phyloP scores from a whole-genome alignment of 2,329 filamentous ascomycete genomes.

The Calonectria fujianensis region DNA sequence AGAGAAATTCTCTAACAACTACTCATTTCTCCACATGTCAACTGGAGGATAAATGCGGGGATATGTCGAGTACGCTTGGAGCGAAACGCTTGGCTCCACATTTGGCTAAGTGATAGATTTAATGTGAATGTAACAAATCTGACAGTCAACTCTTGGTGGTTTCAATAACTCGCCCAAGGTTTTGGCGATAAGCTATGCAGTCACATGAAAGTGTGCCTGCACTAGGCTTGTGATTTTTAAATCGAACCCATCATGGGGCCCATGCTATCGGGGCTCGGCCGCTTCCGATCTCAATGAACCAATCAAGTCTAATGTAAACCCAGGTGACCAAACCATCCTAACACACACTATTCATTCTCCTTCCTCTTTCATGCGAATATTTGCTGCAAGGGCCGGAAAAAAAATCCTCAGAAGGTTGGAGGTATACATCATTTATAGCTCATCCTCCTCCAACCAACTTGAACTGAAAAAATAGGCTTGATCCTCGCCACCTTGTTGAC shows the following conservation, averaged over 20 bases:
- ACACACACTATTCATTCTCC: slow-evolving; percentile 22
- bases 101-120: background rate
- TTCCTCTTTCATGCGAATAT: slow-evolving; percentile 29
- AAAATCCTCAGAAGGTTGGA: background rate
- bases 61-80: background rate
- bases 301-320: slow-evolving; percentile 32
- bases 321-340: slow-evolving; percentile 25
- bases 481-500: background rate
- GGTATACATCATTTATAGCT: background rate
- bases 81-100: background rate
- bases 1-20: too few species aligned
- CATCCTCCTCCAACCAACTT: background rate
- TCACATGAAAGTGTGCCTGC: slow-evolving; percentile 20
- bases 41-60: too few species aligned
- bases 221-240: slow-evolving; percentile 14
- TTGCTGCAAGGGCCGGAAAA: background rate
- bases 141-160: background rate
- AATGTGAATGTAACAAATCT: background rate
- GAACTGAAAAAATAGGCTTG: background rate
- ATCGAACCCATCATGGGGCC: slow-evolving; percentile 28
- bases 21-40: too few species aligned
- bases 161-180: background rate
- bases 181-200: slow-evolving; percentile 6
- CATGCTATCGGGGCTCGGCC: slow-evolving; percentile 38
- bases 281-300: slow-evolving; percentile 30